phyloP scores from a whole-genome alignment of 176 grass and related monocot genomes.

The Phragmites australis region DNA sequence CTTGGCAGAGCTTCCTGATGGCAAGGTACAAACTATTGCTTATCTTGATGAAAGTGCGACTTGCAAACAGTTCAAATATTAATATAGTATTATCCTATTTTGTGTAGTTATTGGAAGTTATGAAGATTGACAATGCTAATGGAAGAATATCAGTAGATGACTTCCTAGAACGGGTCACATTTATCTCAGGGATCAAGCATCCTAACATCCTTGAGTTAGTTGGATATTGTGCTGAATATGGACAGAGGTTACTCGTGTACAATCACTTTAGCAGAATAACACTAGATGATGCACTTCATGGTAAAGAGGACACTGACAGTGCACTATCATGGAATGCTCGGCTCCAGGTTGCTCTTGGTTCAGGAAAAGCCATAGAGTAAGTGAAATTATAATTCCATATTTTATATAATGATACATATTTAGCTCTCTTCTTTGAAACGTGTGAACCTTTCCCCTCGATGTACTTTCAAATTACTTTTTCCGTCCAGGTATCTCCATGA shows the following conservation, averaged over 20 bases:
- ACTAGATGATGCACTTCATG: slow-evolving; percentile 80
- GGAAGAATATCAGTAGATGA: slow-evolving; percentile 78
- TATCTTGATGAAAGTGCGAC: slow-evolving; percentile 4
- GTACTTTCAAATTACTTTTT: slow-evolving; percentile 36
- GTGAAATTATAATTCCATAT: slow-evolving; percentile 29
- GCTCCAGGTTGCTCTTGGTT: slow-evolving; percentile 72
- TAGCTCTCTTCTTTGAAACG: not conserved
- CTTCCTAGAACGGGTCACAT: slow-evolving; percentile 61
- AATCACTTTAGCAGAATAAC: slow-evolving; percentile 89
- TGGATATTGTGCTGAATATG: slow-evolving; percentile 96
- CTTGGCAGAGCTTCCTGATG: slow-evolving; percentile 79
- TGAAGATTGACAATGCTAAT: slow-evolving; percentile 87
- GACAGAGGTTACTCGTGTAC: slow-evolving; percentile 81
- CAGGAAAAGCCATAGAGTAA: slow-evolving; percentile 95
- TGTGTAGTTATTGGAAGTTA: slow-evolving; percentile 82
- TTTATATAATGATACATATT: not conserved
- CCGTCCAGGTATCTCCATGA: slow-evolving; percentile 80
- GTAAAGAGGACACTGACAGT: slow-evolving; percentile 43
- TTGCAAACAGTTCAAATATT: slow-evolving; percentile 15
- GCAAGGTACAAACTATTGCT: slow-evolving; percentile 62
- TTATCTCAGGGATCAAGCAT: slow-evolving; percentile 70
- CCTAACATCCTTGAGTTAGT: slow-evolving; percentile 79
- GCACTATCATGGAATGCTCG: slow-evolving; percentile 71
- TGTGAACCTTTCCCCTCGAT: not conserved
- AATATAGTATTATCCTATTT: slow-evolving; percentile 22